Base-by-base conservation (phyloP, 257 asterid genomes). In the Gardenia jasminoides region DNA sequence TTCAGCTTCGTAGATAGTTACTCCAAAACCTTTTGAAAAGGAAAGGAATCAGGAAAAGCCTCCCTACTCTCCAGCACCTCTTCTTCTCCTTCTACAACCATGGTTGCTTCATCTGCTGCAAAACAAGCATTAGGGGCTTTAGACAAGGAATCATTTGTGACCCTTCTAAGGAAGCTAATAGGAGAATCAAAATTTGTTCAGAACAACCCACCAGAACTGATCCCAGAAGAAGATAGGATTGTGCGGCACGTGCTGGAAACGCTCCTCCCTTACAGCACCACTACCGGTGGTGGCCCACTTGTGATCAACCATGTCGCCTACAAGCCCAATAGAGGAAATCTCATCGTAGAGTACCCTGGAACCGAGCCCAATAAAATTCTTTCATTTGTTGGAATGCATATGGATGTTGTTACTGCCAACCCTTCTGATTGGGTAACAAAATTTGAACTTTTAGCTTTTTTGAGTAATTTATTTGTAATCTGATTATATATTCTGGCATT, bases 311-410 rank as follows among this genome's bases (percentile, higher is more conserved):
- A 94, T 79, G 96, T 87, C 71, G 36, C 97, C 2, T 94, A 93
- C 85, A 93, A 91, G 88, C 92, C 99, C 77, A 90, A 89, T n/a
- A 87, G 99, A 82, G 99, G 99, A 15, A 94, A 94, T 74, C 96
- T 94, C 59, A 91, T 94, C 74, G 99, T 94, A n/a, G 98, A 94
- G 89, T 94, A 90, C 58, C 99, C 98, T 4, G 99, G 99, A 70
- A 90, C 97, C 76, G 84, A 88, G 75, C 96, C 97, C 17, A 92
- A 93, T 11, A 90, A 88, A 73, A 62, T 93, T 81, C 54, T 95
- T 83, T 95, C 99, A 4, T 95, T 95, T 75, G 99, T 95, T 19
- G 99, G 99, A 20, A 95, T 95, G 99, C 99, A 95, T 77, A 95
- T 95, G 99, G 99, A 93, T 84, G 99, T 95, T 59, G 98, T 95